A percentile compares a stretch with the other conserved stretches of the same genome.
These are phyloP conservation scores for Pseudogymnoascus sp. DNA, from an alignment of 2,329 filamentous ascomycete genomes.

Conservation along the genomic window DNA sequence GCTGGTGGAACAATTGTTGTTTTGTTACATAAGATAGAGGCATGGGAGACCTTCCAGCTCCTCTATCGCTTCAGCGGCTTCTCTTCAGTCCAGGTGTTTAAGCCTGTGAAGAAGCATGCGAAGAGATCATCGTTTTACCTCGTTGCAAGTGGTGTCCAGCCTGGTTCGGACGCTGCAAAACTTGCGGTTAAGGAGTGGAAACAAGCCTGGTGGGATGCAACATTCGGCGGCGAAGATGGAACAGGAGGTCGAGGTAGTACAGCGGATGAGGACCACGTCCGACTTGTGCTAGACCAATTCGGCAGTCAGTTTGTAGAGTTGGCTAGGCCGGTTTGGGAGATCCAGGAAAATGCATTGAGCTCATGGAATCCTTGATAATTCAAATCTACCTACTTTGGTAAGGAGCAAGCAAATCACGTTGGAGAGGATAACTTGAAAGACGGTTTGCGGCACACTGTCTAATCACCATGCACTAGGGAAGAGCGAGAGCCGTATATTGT, in stretches of 20 bases:
- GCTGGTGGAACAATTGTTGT: constrained; percentile 19
- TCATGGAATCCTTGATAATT: neutral
- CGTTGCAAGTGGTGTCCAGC: constrained; percentile 19
- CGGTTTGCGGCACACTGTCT: neutral
- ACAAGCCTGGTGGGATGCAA: constrained; percentile 17
- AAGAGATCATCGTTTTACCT: constrained; percentile 22
- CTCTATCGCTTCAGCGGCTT: constrained; percentile 21
- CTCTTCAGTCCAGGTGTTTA: constrained; percentile 18
- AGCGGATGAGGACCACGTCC: constrained; percentile 6
- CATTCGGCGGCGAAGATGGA: constrained; percentile 17
- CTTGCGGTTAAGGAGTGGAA: constrained; percentile 18
- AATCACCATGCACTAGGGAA: neutral
- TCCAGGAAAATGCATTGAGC: constrained; percentile 18
- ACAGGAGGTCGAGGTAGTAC: constrained; percentile 9
- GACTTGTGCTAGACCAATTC: constrained; percentile 15
- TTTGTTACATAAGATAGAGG: constrained; percentile 21
- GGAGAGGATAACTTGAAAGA: neutral
- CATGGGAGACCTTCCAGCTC: constrained; percentile 14
- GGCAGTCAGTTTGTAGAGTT: constrained; percentile 14
- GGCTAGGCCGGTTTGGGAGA: constrained; percentile 17
- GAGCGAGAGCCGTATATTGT: neutral
- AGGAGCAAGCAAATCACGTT: neutral
- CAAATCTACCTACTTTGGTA: neutral
- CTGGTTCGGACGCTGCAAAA: constrained; percentile 11
- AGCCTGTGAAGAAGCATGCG: constrained; percentile 18